Evolutionary conservation across 2,329 filamentous ascomycete species (phyloP).

Genomic region (Fusarium citri): DNA sequence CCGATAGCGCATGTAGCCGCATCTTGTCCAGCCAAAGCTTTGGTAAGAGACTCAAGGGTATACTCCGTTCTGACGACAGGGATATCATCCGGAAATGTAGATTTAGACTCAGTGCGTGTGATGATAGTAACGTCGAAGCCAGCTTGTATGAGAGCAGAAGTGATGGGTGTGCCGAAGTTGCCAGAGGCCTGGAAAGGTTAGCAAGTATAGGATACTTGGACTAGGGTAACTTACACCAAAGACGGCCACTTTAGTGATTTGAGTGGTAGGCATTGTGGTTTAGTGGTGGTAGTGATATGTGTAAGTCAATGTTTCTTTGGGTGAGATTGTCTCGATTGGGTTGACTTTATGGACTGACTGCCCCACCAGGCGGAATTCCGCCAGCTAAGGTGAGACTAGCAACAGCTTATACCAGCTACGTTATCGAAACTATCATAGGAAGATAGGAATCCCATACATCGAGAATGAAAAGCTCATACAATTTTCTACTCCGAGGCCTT

Average conservation of each 20-base stretch:
- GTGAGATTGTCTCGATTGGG: slow-evolving; percentile 2
- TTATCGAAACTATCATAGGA: not conserved
- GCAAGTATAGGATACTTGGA: rapidly evolving
- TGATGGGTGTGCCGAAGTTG: slow-evolving; percentile 36
- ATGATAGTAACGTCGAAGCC: slow-evolving; percentile 28
- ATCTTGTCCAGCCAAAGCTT: slow-evolving; percentile 16
- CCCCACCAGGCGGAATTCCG: slow-evolving; percentile 33
- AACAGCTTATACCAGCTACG: not conserved
- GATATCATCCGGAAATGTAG: slow-evolving; percentile 16
- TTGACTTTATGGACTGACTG: slow-evolving; percentile 7
- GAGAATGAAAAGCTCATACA: rapidly evolving
- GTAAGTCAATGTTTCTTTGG: slow-evolving; percentile 11
- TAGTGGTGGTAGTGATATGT: not conserved
- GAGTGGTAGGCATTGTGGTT: slow-evolving; percentile 12
- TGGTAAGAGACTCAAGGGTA: slow-evolving; percentile 1
- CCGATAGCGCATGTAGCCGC: slow-evolving; percentile 24
- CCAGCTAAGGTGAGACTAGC: not conserved
- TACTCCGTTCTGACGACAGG: slow-evolving; percentile 9
- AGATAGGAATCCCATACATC: too few relatives aligned
- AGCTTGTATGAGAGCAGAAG: slow-evolving; percentile 22
- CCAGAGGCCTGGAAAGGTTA: slow-evolving; percentile 30
- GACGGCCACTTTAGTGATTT: slow-evolving; percentile 13
- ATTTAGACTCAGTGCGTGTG: slow-evolving; percentile 27
- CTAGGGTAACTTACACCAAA: slow-evolving; percentile 16
- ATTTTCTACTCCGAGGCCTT: not conserved